Base-by-base conservation (phyloP, 352 stramenopile genomes). In the Phytopythium delawarense region DNA sequence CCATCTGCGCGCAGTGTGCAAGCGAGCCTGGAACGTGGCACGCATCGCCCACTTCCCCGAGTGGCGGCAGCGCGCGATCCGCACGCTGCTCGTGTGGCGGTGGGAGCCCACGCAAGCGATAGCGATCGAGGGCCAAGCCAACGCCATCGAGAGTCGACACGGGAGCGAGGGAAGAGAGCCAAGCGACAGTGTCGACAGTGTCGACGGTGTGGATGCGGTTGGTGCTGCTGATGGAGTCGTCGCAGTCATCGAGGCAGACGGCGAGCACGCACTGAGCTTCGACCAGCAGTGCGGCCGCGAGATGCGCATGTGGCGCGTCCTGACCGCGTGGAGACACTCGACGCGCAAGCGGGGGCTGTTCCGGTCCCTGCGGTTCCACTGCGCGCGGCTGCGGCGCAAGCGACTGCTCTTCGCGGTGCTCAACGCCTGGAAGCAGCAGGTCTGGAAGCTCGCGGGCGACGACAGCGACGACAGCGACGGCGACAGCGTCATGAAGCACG, bases 391-490 rank as follows among this genome's bases (percentile, higher is more conserved):
- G 9, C 67, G 73, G 15, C 67, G 67, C 18, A 58, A 62, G 18
- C 74, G 84, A 23, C 34, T 91, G 54, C 64, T 89, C 4, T 77
- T 70, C n/a, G 70, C 65, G 11, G 61, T 89, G 6, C 76, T 91
- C 35, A 74, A 62, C 15, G 74, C 72, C 4, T 91, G 81, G 81
- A 88, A 88, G 56, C 70, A 72, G 30, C 76, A 76, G 5, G 79
- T 84, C 56, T 91, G 78, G 76, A 84, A 88, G 42, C 78, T 81
- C 6, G 62, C 77, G 1, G 76, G 87, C 50, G 70, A 45, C 51
- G 55, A 32, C 42, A 16, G 25, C 15, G 35, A 59, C 9, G 54
- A 59, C 21, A 39, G 52, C 37, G 35, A 48, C 25, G 34, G 6
- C 7, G 52, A 58, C 34, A 21, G 32, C 8, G 35, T 5, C 6